These are phyloP conservation scores for Neopestalotiopsis clavispora DNA, from an alignment of 2,329 filamentous ascomycete genomes.

Conservation along the genomic window DNA sequence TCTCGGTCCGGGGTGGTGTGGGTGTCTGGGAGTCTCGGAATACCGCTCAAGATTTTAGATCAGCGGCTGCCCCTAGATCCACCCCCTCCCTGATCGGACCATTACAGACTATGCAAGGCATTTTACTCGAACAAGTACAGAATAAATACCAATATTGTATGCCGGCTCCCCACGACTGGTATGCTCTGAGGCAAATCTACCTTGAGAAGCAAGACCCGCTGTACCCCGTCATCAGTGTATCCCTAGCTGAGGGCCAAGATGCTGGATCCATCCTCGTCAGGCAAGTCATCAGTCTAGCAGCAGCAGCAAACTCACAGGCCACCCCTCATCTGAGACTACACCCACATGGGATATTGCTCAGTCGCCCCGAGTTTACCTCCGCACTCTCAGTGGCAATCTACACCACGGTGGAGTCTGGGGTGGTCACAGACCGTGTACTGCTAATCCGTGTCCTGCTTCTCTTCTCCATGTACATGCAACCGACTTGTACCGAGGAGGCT, in stretches of 20 bases:
- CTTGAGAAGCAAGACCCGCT: constrained; percentile 59
- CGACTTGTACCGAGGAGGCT: constrained; percentile 55
- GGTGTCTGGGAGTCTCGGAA: constrained; percentile 57
- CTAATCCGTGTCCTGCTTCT: constrained; percentile 59
- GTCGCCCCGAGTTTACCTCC: constrained; percentile 53
- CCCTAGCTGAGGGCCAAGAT: constrained; percentile 28
- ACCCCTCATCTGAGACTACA: constrained; percentile 49
- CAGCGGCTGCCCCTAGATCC: constrained; percentile 2
- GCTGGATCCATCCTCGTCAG: constrained; percentile 48
- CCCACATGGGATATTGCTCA: constrained; percentile 42
- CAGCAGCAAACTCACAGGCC: constrained; percentile 54
- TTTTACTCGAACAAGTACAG: constrained; percentile 45
- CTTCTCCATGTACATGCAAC: constrained; percentile 64
- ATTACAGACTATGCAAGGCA: constrained; percentile 31
- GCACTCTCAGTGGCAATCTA: constrained; percentile 53
- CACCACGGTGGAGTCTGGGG: constrained; percentile 55
- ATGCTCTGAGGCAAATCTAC: constrained; percentile 50
- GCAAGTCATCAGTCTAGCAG: constrained; percentile 61
- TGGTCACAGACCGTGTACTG: constrained; percentile 59
- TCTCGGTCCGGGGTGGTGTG: constrained; percentile 55
- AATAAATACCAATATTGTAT: constrained; percentile 52
- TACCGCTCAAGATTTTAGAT: constrained; percentile 3
- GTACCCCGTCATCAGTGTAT: constrained; percentile 54
- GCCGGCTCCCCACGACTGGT: constrained; percentile 52
- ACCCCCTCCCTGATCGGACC: constrained; percentile 21